These are phyloP conservation scores for Sutorius eximius DNA, from an alignment of 1,284 basidiomycete species.

Conservation along the genomic window DNA sequence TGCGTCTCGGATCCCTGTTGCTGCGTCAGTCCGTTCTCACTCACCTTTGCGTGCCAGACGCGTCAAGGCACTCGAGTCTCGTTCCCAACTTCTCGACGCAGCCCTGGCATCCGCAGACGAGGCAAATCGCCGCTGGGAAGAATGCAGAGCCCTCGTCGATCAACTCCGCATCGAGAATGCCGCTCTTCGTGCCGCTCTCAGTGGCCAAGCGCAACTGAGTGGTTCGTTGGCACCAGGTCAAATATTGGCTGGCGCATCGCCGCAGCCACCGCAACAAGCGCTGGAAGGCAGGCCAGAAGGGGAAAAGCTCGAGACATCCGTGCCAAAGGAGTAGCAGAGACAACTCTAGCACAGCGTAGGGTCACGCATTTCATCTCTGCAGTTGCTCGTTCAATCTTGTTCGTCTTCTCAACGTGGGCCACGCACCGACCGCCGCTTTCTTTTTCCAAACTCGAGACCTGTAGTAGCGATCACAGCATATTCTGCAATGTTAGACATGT, in stretches of 20 bases:
- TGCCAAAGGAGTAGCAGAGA: constrained; percentile 23
- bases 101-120: constrained; percentile 81
- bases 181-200: constrained; percentile 51
- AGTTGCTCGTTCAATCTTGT: constrained; percentile 6
- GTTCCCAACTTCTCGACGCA: constrained; percentile 77
- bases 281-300: constrained; percentile 31
- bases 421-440: constrained; percentile 20
- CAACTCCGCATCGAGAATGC: constrained; percentile 80
- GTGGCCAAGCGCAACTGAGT: constrained; percentile 40
- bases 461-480: constrained; percentile 19
- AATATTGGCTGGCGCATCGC: constrained; percentile 23
- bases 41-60: constrained; percentile 50
- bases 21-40: not conserved
- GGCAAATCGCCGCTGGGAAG: constrained; percentile 82
- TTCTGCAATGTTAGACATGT: not conserved
- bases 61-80: constrained; percentile 79
- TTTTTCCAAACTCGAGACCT: constrained; percentile 7
- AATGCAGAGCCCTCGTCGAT: constrained; percentile 78
- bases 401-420: constrained; percentile 2
- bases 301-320: constrained; percentile 30
- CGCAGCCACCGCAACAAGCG: constrained; percentile 23
- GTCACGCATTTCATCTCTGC: not conserved
- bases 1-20: constrained; percentile 38
- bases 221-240: constrained; percentile 28
- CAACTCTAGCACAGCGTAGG: not conserved